These are phyloP conservation scores for Pythium aristosporum DNA, from an alignment of 352 stramenopile genomes.

Conservation along the genomic window DNA sequence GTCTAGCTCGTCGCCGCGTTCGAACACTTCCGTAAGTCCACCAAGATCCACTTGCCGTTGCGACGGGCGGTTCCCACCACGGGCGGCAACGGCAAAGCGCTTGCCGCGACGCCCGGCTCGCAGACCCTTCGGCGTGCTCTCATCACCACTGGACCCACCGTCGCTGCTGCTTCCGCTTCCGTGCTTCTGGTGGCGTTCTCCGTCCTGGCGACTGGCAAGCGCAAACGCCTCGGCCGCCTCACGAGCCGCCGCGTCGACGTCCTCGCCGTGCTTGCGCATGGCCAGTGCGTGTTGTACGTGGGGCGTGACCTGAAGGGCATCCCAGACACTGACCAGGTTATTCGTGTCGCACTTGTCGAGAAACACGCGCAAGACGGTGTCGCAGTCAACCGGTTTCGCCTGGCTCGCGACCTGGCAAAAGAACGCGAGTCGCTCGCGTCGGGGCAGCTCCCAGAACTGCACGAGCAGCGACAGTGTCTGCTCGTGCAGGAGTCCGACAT, in stretches of 20 bases:
- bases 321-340: constrained; percentile 48
- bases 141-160: constrained; percentile 11
- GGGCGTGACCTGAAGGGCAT: constrained; percentile 45
- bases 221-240: constrained; percentile 11
- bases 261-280: constrained; percentile 22
- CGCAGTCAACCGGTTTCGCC: constrained; percentile 43
- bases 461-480: constrained; percentile 59
- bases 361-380: constrained; percentile 45
- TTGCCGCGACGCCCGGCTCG: neutral
- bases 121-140: neutral
- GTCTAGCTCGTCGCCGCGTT: constrained; percentile 42
- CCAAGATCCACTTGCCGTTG: constrained; percentile 49
- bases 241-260: constrained; percentile 1
- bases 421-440: constrained; percentile 56
- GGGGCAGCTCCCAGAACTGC: constrained; percentile 65
- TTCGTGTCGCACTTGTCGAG: constrained; percentile 48
- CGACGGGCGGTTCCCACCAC: neutral
- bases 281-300: constrained; percentile 45
- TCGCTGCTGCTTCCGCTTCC: constrained; percentile 3
- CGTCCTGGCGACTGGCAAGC: constrained; percentile 5
- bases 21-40: constrained; percentile 51
- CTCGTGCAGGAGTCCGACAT: constrained; percentile 55
- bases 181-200: constrained; percentile 5
- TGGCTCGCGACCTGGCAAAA: constrained; percentile 74
- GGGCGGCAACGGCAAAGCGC: neutral